Evolutionary conservation across 1,284 basidiomycete species (phyloP).

Genomic region (Trichosporon asahii): DNA sequence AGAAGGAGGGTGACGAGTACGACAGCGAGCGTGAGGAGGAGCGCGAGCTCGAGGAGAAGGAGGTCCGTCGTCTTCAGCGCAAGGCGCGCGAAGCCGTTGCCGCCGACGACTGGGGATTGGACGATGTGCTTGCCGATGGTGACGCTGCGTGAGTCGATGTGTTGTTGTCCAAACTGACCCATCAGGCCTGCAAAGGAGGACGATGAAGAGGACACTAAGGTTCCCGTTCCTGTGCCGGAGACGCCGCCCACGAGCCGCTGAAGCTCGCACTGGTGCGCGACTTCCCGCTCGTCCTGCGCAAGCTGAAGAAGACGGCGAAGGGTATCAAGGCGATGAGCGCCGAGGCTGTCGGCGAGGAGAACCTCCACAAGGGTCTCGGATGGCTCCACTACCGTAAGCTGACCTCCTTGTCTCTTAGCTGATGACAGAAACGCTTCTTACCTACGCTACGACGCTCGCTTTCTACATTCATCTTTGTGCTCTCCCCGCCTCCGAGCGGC

Average conservation of each 20-base stretch:
- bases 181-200: neutral
- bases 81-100: conserved; percentile 68
- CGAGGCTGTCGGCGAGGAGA: conserved; percentile 37
- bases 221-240: conserved; percentile 34
- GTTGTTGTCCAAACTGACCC: neutral
- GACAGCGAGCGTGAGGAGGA: conserved; percentile 55
- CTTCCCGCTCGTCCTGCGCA: conserved; percentile 54
- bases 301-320: conserved; percentile 47
- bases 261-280: conserved; percentile 58
- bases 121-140: conserved; percentile 56
- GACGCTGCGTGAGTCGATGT: conserved; percentile 41
- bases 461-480: conserved; percentile 88
- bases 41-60: conserved; percentile 27
- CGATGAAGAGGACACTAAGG: conserved; percentile 10
- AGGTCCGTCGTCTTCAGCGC: conserved; percentile 66
- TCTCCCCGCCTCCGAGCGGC: conserved; percentile 60
- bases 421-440: conserved; percentile 71
- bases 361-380: conserved; percentile 49
- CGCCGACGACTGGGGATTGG: conserved; percentile 76
- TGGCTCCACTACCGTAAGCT: conserved; percentile 53
- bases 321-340: conserved; percentile 46
- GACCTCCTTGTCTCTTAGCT: neutral
- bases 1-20: conserved; percentile 24
- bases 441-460: conserved; percentile 84
- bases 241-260: conserved; percentile 74